Base-by-base conservation (phyloP, 2,329 filamentous ascomycete genomes). In the Juglanconis oblonga region DNA sequence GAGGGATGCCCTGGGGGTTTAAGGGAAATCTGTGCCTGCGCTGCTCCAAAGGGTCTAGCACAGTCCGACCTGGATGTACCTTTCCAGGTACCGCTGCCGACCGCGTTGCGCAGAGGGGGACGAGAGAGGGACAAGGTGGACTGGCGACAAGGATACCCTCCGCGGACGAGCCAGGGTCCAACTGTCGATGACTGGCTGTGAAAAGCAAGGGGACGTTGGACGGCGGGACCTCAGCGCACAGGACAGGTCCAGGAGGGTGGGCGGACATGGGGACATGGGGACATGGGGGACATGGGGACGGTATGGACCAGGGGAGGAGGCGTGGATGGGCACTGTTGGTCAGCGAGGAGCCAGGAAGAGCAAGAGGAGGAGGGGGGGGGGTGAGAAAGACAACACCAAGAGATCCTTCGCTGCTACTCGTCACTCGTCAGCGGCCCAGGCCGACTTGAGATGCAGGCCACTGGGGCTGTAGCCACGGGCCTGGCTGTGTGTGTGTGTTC, bases 1-100 rank as follows among this genome's bases (percentile, higher is more conserved):
- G 71, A 70, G 69, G 69, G 71, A 70, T 68, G 67, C 64, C 66
- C 70, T 71, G 69, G 73, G 67, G 73, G 73, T 73, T 74, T 75
- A 75, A 74, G 74, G 74, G 69, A 73, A 71, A n/a, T 70, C 72
- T 68, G 64, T 29, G 69, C 64, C 38, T 45, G 50, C 51, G 45
- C 33, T 52, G 58, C 58, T 60, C 48, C 52, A 62, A 54, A 56
- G 56, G 58, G 58, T 51, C 50, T 57, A 63, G 50, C 58, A 52
- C 57, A 57, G 61, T 59, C 54, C 51, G 38, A 62, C 52, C 54
- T 53, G 49, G 35, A 38, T 47, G 51, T 62, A 58, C 53, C 52
- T 11, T 49, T 59, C 53, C 57, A 62, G 57, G 60, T 59, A 62
- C 60, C 57, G 45, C 45, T 58, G 52, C 48, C 52, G 52, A 24